A percentile compares a stretch with the other conserved stretches of the same genome.
These are phyloP conservation scores for Mesembryanthemum crystallinum DNA, from an alignment of 148 eudicot genomes.

Conservation along the genomic window DNA sequence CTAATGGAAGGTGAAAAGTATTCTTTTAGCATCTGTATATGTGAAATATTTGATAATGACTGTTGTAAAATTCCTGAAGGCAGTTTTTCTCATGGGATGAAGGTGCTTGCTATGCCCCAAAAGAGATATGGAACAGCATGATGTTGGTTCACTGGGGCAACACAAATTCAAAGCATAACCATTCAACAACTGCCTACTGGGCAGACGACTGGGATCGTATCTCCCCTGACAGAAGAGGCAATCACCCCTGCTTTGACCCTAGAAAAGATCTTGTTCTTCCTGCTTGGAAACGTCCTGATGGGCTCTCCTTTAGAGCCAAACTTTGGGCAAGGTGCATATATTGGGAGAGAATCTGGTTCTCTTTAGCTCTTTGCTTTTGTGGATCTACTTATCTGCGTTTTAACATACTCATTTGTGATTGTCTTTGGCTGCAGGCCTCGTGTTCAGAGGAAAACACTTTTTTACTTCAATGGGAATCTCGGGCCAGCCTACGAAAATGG, in stretches of 20 bases:
- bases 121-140: constrained; percentile 98
- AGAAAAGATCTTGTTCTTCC: constrained; percentile 94
- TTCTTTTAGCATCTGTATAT: not conserved
- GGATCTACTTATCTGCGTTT: not conserved
- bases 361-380: not conserved
- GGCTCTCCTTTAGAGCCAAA: constrained; percentile 46
- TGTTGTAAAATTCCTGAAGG: constrained; percentile 36
- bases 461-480: constrained; percentile 93
- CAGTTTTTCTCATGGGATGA: constrained; percentile 99
- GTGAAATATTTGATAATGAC: constrained; percentile 21
- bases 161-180: constrained; percentile 84
- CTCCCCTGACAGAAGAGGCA: constrained; percentile 71
- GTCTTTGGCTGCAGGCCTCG: constrained; percentile 61
- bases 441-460: constrained; percentile 60
- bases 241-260: constrained; percentile 88
- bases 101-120: constrained; percentile 99
- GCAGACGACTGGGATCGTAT: constrained; percentile 80
- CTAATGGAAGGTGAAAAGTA: not conserved
- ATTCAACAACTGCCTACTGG: constrained; percentile 93
- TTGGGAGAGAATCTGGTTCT: not conserved
- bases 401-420: not conserved
- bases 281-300: constrained; percentile 92
- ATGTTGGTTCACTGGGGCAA: constrained; percentile 99
- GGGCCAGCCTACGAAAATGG: constrained; percentile 86
- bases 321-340: constrained; percentile 71